These are phyloP conservation scores for Thalassiosira livingstoniorum DNA, from an alignment of 352 stramenopile species.

Conservation along the genomic window DNA sequence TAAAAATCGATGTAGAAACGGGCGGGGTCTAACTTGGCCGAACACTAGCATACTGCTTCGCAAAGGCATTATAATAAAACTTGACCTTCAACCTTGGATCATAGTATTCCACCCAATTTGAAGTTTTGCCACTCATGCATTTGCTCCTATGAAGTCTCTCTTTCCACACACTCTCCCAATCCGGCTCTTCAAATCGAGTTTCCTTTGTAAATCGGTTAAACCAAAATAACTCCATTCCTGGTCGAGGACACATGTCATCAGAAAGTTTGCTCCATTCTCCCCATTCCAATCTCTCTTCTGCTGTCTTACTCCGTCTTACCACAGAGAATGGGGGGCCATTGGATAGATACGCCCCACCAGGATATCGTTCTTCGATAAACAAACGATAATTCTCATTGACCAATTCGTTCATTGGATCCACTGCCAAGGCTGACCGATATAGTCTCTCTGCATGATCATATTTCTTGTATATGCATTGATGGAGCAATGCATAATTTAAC, in stretches of 20 bases:
- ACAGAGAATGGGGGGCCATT: constrained; percentile 44
- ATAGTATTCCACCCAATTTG: constrained; percentile 37
- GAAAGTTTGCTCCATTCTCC: constrained; percentile 61
- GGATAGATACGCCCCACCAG: constrained; percentile 49
- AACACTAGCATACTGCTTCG: constrained; percentile 39
- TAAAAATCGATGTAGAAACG: too few relatives aligned
- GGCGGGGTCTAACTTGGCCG: too few relatives aligned
- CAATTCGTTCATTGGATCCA: constrained; percentile 44
- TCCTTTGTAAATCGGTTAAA: constrained; percentile 58
- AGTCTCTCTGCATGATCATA: constrained; percentile 73
- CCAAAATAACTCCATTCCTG: constrained; percentile 59
- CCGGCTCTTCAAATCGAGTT: constrained; percentile 50
- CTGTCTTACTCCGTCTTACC: constrained; percentile 44
- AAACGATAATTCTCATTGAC: constrained; percentile 62
- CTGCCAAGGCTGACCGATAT: constrained; percentile 64
- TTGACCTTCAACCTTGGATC: constrained; percentile 27
- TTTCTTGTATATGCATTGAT: constrained; percentile 68
- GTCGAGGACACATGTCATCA: constrained; percentile 38
- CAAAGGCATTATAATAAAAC: constrained; percentile 45
- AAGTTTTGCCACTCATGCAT: constrained; percentile 32
- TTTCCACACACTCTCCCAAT: constrained; percentile 53
- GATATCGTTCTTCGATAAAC: constrained; percentile 60
- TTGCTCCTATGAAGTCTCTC: constrained; percentile 37
- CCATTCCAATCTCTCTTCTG: constrained; percentile 56
- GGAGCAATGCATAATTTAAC: constrained; percentile 75